Base-by-base conservation (phyloP, 192 early-diverging fungal genomes). In the Coemansia sp. region DNA sequence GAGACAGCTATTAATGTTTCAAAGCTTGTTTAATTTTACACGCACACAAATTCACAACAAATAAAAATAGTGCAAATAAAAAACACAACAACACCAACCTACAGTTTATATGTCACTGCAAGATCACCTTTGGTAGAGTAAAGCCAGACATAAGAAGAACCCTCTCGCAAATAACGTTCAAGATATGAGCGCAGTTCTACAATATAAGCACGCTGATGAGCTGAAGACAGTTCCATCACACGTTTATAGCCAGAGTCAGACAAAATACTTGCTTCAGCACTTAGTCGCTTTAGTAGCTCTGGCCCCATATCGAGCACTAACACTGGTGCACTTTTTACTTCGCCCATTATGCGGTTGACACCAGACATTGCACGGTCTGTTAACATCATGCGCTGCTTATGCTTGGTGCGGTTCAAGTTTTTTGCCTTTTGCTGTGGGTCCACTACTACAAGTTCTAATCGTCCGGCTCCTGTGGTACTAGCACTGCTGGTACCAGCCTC, bases 51-150 rank as follows among this genome's bases (percentile, higher is more conserved):
- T 10, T 6, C 10, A 36, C 33, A 36, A 36, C 27, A 31, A 31
- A 17, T 14, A 59, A 32, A 24, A 22, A 52, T n/a, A 52, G 6
- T 57, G 11, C 3, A 2, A 25, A 59, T 17, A 27, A 32, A 21
- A 59, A 59, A 59, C 32, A 32, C 7, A 58, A 14, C 31, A 59
- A n/a, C 8, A 59, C 32, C 17, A n/a, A 6, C 17, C 25, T 70
- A 76, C 32, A 87, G 70, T 52, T 84, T 77, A 61, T 88, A 92
- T 7, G 87, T 75, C 19, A 86, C 68, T 7, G 85, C 85, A 63
- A 74, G 84, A 39, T 92, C 87, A 74, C 87, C 88, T 54, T 85
- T 84, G 55, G 87, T 83, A 0, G 88, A 88, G 70, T 92, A 91
- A 19, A 92, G 68, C 91, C 91, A 92, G 7, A 92, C 82, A 66